Conservation (phyloP, 768 basidiomycete species). For the Coprinellus micaceus region DNA sequence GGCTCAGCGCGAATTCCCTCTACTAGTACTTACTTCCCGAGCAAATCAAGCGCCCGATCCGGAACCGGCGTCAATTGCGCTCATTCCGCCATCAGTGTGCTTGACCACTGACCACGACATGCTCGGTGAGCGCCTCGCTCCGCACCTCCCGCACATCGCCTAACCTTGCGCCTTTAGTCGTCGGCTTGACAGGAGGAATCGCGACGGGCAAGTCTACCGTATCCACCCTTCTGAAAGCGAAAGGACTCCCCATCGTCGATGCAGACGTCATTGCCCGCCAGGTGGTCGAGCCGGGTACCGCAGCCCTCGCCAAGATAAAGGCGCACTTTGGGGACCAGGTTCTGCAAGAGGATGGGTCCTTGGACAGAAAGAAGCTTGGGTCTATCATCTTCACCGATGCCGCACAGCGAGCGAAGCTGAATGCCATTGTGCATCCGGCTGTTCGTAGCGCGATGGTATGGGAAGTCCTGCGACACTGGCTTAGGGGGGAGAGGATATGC, state of each 20-base stretch:
- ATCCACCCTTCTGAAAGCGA: conserved; percentile 63
- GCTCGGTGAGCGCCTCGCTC: background rate
- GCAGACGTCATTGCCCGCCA: conserved; percentile 86
- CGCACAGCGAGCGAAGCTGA: conserved; percentile 65
- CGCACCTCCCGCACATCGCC: background rate
- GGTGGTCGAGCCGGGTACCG: conserved; percentile 82
- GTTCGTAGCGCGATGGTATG: conserved; percentile 77
- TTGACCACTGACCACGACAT: background rate
- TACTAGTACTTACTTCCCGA: too few relatives aligned
- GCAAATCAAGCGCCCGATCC: too few relatives aligned
- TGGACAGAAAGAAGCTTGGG: conserved; percentile 84
- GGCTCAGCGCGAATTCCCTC: too few relatives aligned
- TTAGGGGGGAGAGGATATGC: conserved; percentile 72
- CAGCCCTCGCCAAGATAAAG: conserved; percentile 64
- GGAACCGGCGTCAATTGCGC: too few relatives aligned
- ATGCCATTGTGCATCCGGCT: conserved; percentile 86
- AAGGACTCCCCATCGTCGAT: conserved; percentile 81
- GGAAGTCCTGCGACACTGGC: conserved; percentile 66
- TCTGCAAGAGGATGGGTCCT: conserved; percentile 60
- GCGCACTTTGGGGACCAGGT: conserved; percentile 68
- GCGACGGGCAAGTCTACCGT: conserved; percentile 97
- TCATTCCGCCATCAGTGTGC: too few relatives aligned
- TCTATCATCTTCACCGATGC: conserved; percentile 80
- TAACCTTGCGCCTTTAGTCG: conserved; percentile 47
- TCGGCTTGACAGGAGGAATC: conserved; percentile 95